Percentiles rank a stretch among this genome's conserved stretches.
These are phyloP conservation scores for Salix dunnii DNA, from an alignment of 345 rosid genomes.

Conservation along the genomic window DNA sequence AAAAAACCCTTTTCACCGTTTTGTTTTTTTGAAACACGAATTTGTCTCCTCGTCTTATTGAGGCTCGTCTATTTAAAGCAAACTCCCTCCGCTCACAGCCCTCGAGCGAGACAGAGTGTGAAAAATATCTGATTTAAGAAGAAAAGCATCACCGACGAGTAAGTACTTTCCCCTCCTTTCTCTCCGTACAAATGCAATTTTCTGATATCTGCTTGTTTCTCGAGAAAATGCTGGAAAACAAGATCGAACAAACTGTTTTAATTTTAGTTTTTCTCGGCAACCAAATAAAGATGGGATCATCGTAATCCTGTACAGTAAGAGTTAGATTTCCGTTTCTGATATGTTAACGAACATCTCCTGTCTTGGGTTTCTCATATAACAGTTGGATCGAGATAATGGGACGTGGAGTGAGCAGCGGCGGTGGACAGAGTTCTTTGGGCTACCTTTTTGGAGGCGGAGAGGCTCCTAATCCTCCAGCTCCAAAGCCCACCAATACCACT, in stretches of 20 bases:
- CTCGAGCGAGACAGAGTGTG: no score
- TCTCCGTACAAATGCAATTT: not conserved
- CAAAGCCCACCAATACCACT: not conserved
- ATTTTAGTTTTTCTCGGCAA: not conserved
- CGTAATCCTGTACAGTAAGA: not conserved
- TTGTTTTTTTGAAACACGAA: no score
- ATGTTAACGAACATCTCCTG: no score
- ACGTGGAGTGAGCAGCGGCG: constrained; percentile 78
- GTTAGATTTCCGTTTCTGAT: not conserved
- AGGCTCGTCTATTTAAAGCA: no score
- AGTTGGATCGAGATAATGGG: constrained; percentile 44
- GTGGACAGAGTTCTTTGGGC: constrained; percentile 86
- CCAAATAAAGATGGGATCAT: not conserved
- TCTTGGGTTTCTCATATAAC: no score
- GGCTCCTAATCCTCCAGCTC: constrained; percentile 41
- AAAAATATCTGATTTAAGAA: constrained; percentile 21
- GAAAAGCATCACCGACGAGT: not conserved
- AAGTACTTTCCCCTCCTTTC: not conserved
- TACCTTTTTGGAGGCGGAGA: constrained; percentile 76
- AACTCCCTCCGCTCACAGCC: no score
- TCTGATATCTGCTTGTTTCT: not conserved
- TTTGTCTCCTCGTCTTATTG: no score
- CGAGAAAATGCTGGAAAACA: not conserved
- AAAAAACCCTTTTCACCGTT: no score
- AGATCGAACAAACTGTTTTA: not conserved